A percentile compares a stretch with the other conserved stretches of the same genome.
phyloP scores from a whole-genome alignment of 352 stramenopile genomes.

The Globisporangium canariense region DNA sequence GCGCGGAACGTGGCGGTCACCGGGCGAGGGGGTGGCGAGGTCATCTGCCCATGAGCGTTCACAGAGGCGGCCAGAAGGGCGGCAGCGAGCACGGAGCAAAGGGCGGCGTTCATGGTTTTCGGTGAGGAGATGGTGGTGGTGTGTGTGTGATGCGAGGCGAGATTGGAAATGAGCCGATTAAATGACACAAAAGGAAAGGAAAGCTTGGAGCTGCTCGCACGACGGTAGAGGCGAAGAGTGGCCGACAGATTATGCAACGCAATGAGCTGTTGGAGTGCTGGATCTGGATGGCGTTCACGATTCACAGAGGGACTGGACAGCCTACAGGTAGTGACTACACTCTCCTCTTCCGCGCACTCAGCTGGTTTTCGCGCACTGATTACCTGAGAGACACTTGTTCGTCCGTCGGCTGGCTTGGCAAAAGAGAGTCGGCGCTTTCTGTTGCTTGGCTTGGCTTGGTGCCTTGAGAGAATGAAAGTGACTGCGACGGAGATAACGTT shows the following conservation, averaged over 20 bases:
- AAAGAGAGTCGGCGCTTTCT: too few species aligned
- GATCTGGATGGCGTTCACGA: neutral
- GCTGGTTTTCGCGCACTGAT: neutral
- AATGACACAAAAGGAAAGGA: neutral
- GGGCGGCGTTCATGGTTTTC: conserved; percentile 20
- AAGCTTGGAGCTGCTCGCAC: neutral
- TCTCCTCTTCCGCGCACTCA: neutral
- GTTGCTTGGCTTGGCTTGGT: neutral
- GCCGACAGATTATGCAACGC: neutral
- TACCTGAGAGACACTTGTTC: neutral
- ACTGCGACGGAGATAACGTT: neutral
- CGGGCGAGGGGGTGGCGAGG: conserved; percentile 27
- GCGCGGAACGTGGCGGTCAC: conserved; percentile 30
- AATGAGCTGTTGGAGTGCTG: neutral
- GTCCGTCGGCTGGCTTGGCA: neutral
- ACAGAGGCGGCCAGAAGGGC: conserved; percentile 23
- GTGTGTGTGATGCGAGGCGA: neutral
- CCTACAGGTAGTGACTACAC: neutral
- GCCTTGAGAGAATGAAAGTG: neutral
- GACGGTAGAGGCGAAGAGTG: neutral
- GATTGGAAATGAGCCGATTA: conserved; percentile 10
- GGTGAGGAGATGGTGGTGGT: neutral
- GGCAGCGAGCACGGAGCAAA: conserved; percentile 16
- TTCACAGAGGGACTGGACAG: neutral
- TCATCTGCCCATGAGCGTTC: conserved; percentile 37